phyloP scores from a whole-genome alignment of 2,329 filamentous ascomycete genomes.

The Cryphonectria carpinicola region DNA sequence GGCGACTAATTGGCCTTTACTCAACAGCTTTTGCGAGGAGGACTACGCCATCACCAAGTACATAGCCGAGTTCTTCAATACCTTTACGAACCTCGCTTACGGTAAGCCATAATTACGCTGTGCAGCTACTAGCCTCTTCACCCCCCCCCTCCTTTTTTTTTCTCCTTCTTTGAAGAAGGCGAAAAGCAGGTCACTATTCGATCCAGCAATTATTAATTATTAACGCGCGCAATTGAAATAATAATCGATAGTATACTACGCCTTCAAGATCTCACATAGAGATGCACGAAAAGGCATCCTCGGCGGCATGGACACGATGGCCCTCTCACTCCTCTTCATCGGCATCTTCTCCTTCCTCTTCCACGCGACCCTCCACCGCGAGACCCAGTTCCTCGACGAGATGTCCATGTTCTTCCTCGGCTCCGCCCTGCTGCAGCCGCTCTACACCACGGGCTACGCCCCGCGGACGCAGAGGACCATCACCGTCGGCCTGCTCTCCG shows the following conservation, averaged over 20 bases:
- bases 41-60: constrained; percentile 24
- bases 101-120: constrained; percentile 1
- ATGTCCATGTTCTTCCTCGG: constrained; percentile 61
- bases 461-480: constrained; percentile 37
- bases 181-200: too few relatives aligned
- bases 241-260: constrained; percentile 9
- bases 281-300: constrained; percentile 43
- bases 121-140: not conserved
- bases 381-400: constrained; percentile 55
- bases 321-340: constrained; percentile 45
- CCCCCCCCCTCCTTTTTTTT: too few relatives aligned
- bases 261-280: constrained; percentile 32
- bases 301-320: constrained; percentile 44
- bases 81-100: constrained; percentile 22
- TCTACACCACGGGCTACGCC: constrained; percentile 49
- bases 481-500: constrained; percentile 44
- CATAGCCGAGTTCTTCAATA: constrained; percentile 25
- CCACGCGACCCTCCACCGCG: constrained; percentile 49
- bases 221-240: too few relatives aligned
- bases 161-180: too few relatives aligned
- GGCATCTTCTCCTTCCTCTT: constrained; percentile 49
- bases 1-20: not conserved
- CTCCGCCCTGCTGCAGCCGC: constrained; percentile 55
- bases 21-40: constrained; percentile 39
- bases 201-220: not conserved